Evolutionary conservation across 2,329 filamentous ascomycete genomes (phyloP), one percentile per base, ranked within the genome.

Genomic region (Dothideomycetes sp.): DNA sequence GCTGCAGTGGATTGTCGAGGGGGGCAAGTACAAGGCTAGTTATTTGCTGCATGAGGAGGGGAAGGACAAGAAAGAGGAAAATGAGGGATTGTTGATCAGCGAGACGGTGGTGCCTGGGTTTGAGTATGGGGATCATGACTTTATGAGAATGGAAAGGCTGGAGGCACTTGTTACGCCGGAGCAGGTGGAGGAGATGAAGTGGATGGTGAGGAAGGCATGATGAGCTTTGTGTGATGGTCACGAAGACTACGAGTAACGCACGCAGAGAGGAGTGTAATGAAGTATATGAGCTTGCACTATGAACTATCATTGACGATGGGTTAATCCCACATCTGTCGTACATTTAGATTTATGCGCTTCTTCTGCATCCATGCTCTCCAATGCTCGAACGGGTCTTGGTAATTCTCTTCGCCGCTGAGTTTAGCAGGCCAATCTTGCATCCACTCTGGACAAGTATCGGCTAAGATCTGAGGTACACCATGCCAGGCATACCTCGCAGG

Each of bases 261-360:
- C n/a, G n/a, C n/a, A n/a, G n/a, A n/a, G n/a, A n/a, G n/a, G n/a
- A n/a, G n/a, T n/a, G n/a, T n/a, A n/a, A n/a, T n/a, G n/a, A n/a
- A n/a, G n/a, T n/a, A n/a, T n/a, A n/a, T n/a, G n/a, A n/a, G n/a
- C n/a, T n/a, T n/a, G n/a, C n/a, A n/a, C n/a, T n/a, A n/a, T n/a
- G n/a, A n/a, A n/a, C n/a, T n/a, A n/a, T n/a, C n/a, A n/a, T n/a
- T n/a, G n/a, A n/a, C n/a, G 22, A 7, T 27, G 22, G 22, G 7
- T 41, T 43, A 71, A 22, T 77, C 73, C 53, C 66, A 75, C 81
- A 95, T 93, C 62, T 96, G 89, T 46, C 89, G 72, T 8, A 95
- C 84, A 58, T 96, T 96, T 35, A 96, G 56, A 57, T 96, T 96
- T 52, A 96, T 77, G 46, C 89, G 72, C 63, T 95, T 95, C 35